Evolutionary conservation across 805 yeast genomes (phyloP), one percentile per base, ranked within the genome.

Genomic region (Naumovozyma castellii): DNA sequence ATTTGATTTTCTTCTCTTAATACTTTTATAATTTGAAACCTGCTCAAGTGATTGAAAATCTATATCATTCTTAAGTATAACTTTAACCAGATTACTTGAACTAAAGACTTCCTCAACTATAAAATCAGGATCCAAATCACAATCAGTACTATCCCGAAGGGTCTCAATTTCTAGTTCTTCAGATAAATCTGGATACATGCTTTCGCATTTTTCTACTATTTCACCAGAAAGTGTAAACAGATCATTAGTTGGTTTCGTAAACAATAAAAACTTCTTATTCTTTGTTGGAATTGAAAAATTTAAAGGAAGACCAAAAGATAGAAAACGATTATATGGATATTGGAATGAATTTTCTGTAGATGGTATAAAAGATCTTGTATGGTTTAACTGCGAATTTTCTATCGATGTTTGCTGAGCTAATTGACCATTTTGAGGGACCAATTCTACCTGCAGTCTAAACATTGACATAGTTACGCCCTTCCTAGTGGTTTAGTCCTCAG

Each of bases 41-140:
- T 49, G 49, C 4, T 43, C 38, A n/a, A 46, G 44, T 3, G 44
- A 47, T 5, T 56, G 49, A 1, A 62, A 47, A 34, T 54, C 59
- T 28, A 71, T 47, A 22, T 71, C 75, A 20, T 60, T 54, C 16
- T 57, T 56, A 15, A 73, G 47, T 3, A 72, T 42, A 2, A 73
- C 76, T 25, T 71, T 57, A 8, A 76, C 69, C 3, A 67, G 57
- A 42, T 67, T 71, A 42, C 62, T 66, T 8, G 60, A 57, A 39
- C 70, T 74, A 50, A 84, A 81, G 3, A 82, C 78, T 46, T 81
- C 84, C 4, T 69, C 69, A 0, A 77, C 79, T 3, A 57, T 45
- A 46, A 77, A 84, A 43, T 82, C 94, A 0, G 87, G 87, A 56
- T 84, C 94, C 41, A 84, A 61, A 53, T 84, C 94, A 48, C 87